Percentiles rank a stretch among this genome's conserved stretches.
These are phyloP conservation scores for Mortierella sp. DNA, from an alignment of 371 early-diverging fungal genomes.

Conservation along the genomic window DNA sequence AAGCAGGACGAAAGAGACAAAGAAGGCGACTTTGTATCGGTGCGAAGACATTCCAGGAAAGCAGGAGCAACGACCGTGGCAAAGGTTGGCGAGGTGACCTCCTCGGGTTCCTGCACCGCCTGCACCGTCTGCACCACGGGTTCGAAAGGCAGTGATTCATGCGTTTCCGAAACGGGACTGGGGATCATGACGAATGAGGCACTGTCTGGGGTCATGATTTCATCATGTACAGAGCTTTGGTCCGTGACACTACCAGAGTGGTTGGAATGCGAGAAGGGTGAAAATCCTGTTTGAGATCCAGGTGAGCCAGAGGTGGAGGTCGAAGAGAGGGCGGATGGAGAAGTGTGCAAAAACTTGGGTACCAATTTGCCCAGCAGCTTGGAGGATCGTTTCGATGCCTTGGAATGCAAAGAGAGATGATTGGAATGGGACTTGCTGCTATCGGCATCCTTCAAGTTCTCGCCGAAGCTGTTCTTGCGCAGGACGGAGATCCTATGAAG, in stretches of 20 bases:
- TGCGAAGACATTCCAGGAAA: constrained; percentile 19
- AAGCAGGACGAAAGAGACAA: constrained; percentile 22
- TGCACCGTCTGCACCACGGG: neutral
- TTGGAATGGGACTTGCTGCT: constrained; percentile 18
- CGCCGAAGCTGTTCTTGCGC: constrained; percentile 41
- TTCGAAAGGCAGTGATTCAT: constrained; percentile 26
- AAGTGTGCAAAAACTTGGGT: constrained; percentile 40
- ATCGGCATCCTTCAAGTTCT: constrained; percentile 7
- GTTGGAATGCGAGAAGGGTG: constrained; percentile 12
- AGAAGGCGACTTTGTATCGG: neutral
- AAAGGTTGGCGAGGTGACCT: neutral
- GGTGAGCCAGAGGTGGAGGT: constrained; percentile 3
- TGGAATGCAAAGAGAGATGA: constrained; percentile 13
- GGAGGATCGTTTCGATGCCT: constrained; percentile 31
- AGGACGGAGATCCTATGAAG: constrained; percentile 30
- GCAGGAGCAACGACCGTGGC: constrained; percentile 3
- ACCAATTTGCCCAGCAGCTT: constrained; percentile 41
- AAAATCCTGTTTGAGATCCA: constrained; percentile 3
- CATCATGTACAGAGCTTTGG: constrained; percentile 5
- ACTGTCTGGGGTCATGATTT: neutral
- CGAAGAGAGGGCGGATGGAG: constrained; percentile 2
- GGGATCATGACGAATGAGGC: neutral
- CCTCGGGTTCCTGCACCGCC: constrained; percentile 1
- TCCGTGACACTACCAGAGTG: constrained; percentile 22
- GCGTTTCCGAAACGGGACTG: constrained; percentile 8